A percentile compares a stretch with the other conserved stretches of the same genome.
These are phyloP conservation scores for Volvox carteri DNA, from an alignment of 163 green algal species.

Conservation along the genomic window DNA sequence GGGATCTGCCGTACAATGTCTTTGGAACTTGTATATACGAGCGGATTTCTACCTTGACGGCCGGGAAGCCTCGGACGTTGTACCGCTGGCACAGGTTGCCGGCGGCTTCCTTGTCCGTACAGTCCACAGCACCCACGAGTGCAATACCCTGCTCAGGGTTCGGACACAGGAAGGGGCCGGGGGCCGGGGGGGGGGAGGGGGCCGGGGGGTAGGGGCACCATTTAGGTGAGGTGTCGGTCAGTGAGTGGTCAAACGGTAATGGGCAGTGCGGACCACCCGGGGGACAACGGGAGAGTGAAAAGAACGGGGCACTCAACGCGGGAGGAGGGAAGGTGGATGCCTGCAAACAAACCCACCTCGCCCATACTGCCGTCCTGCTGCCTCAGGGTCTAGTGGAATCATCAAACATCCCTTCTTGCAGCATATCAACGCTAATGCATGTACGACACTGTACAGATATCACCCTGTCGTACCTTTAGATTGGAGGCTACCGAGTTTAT, in stretches of 20 bases:
- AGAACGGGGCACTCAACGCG: no score
- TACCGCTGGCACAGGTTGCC: conserved; percentile 52
- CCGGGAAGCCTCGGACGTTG: conserved; percentile 66
- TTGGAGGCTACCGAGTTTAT: conserved; percentile 65
- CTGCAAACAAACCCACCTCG: no score
- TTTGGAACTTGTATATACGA: neutral
- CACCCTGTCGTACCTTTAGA: conserved; percentile 57
- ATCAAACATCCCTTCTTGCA: no score
- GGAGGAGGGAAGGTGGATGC: no score
- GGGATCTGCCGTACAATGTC: neutral
- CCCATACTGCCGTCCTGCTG: no score
- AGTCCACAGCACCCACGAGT: conserved; percentile 67
- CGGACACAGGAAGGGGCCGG: neutral
- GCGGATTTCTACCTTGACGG: conserved; percentile 61
- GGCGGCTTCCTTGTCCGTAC: conserved; percentile 56
- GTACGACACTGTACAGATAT: no score
- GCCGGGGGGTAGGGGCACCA: neutral
- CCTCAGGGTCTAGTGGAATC: no score
- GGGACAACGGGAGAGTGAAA: no score
- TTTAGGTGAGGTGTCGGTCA: no score
- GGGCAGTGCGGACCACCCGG: no score
- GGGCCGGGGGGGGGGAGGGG: neutral
- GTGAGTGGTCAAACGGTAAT: no score
- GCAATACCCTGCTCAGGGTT: conserved; percentile 59
- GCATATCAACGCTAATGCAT: no score